Evolutionary conservation across 495 filamentous ascomycete species (phyloP), one percentile per base, ranked within the genome.

Genomic region (Entonaema liquescens): DNA sequence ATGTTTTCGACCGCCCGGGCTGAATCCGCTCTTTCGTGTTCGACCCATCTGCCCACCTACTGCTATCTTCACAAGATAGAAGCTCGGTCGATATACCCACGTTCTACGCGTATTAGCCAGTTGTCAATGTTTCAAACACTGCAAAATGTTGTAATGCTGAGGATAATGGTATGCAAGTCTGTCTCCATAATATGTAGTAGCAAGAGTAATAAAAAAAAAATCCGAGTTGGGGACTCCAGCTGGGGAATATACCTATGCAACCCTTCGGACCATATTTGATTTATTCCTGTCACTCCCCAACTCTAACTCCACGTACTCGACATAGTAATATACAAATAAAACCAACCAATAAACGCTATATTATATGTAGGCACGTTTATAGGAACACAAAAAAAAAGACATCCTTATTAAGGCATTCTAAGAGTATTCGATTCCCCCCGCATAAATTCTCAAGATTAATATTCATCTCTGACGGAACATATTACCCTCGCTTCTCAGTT

Each of bases 391-490:
- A n/a, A n/a, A n/a, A n/a, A n/a, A n/a, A n/a, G n/a, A n/a, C n/a
- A n/a, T n/a, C n/a, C n/a, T n/a, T n/a, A n/a, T n/a, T n/a, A n/a
- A n/a, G n/a, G n/a, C n/a, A n/a, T 53, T 25, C 6, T n/a, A 53
- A 15, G 28, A 33, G 31, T 33, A 33, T 33, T 33, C 1, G 31
- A 33, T 33, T 6, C 31, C 31, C 11, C 31, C 31, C 31, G 31
- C 11, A 9, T 33, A 33, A 6, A 33, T 33, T 33, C 2, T 42
- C 6, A 42, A 42, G 7, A 36, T 26, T 33, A 57, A 15, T 8
- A 9, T 81, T 67, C 76, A 75, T 59, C 76, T 72, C 49, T 82
- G 77, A 8, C 49, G 60, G 38, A 69, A 68, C 5, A 66, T 44
- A 49, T 25, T 72, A 9, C 58, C 60, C 58, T 65, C 70, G 2